Base-by-base conservation (phyloP, 1,284 basidiomycete genomes). In the Leccinum pachyderme region DNA sequence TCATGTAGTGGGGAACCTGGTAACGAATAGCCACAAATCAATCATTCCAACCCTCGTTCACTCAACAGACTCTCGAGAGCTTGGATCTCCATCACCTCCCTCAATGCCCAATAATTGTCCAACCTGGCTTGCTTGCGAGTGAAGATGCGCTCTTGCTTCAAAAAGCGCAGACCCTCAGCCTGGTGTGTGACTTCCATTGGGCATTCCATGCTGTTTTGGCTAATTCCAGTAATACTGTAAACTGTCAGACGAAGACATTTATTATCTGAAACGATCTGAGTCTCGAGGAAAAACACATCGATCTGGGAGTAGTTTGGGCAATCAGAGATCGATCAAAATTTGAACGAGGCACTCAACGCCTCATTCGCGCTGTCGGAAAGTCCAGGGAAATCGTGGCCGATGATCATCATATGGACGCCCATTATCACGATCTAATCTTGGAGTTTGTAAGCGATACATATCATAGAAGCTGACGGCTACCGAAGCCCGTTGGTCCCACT, bases 291-390 rank as follows among this genome's bases (percentile, higher is more conserved):
- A 15, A 39, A 71, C 79, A 61, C 52, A 87, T 89, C 89, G n/a
- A 84, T 87, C 61, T 89, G 86, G 29, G 89, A 89, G 67, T 89
- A 90, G 61, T 86, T 87, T 60, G 83, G 81, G 47, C 86, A 86
- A 63, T 85, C 86, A 31, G 85, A 87, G 66, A 83, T 87, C 72
- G 18, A 18, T 18, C 18, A 86, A 82, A 60, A 77, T 87, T 49
- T 85, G 86, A 55, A 84, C 85, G 81, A 25, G 81, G 81, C 22
- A 81, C 81, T 0, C 82, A 84, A 60, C 75, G 80, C 48, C 76
- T 87, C 18, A 81, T 81, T 43, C 75, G 76, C 47, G 79, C 84
- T 11, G 75, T 87, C 53, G 84, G 85, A 54, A 87, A 86, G 68
- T 78, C 81, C 18, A 78, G 80, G 70, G 81, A 72, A 60, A 43